A percentile compares a stretch with the other conserved stretches of the same genome.
phyloP scores from a whole-genome alignment of 345 rosid genomes.

The Gossypium arboreum region DNA sequence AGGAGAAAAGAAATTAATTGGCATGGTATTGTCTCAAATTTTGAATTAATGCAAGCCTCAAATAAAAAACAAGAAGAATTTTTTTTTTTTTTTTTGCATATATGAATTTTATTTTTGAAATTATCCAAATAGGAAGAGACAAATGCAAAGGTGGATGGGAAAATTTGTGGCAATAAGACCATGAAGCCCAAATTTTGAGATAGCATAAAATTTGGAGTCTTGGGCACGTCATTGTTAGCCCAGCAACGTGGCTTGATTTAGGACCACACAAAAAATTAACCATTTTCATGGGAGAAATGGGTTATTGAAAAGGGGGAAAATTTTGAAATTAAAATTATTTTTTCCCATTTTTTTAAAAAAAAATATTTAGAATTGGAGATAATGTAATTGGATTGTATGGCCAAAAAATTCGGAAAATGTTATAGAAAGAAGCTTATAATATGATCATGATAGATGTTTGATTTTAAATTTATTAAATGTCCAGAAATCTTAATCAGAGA shows the following conservation, averaged over 20 bases:
- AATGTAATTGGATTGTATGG: no score
- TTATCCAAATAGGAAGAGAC: not conserved
- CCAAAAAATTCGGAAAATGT: no score
- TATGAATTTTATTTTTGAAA: not conserved
- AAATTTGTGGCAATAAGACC: not conserved
- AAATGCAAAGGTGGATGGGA: not conserved
- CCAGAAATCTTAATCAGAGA: no score
- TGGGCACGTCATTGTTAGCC: not conserved
- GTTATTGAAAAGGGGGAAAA: not conserved
- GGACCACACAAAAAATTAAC: not conserved
- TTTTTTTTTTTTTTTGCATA: no score
- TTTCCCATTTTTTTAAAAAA: no score
- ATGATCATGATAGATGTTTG: no score
- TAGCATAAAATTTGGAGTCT: not conserved
- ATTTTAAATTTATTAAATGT: no score
- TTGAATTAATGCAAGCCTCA: not conserved
- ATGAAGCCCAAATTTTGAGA: conserved; percentile 12
- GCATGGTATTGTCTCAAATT: not conserved
- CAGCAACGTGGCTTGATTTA: conserved; percentile 2
- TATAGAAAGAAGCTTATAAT: no score
- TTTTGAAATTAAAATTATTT: no score
- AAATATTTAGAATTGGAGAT: no score
- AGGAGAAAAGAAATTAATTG: no score
- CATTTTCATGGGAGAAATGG: not conserved
- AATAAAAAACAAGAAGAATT: not conserved